phyloP scores from a whole-genome alignment of 2,329 filamentous ascomycete species.

The Cordyceps pruinosa region DNA sequence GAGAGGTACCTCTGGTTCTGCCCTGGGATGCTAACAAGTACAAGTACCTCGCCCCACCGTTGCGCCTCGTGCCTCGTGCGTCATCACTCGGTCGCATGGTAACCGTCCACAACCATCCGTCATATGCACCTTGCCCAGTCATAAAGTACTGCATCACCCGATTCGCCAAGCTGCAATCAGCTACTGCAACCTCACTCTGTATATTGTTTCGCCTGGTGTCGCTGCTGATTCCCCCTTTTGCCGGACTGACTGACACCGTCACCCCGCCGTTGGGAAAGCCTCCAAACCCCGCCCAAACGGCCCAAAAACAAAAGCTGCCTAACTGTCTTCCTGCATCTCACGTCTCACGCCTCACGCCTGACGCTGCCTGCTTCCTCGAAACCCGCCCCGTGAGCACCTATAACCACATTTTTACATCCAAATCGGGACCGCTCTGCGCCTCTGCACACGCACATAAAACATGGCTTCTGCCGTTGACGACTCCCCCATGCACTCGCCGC shows the following conservation, averaged over 20 bases:
- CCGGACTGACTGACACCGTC: not conserved
- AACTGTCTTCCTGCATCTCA: slow-evolving; percentile 3
- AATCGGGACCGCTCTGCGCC: not conserved
- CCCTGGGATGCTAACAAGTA: not conserved
- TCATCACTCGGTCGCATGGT: slow-evolving; percentile 7
- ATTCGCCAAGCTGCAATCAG: not conserved
- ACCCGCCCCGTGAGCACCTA: slow-evolving; percentile 6
- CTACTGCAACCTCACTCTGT: not conserved
- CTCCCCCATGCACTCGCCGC: slow-evolving; percentile 36
- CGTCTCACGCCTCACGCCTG: too few species aligned
- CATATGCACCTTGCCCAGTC: not conserved
- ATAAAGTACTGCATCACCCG: slow-evolving; percentile 5
- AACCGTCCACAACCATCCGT: not conserved
- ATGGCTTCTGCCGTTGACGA: slow-evolving; percentile 37
- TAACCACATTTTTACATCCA: not conserved
- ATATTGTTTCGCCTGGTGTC: not conserved
- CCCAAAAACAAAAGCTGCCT: slow-evolving; percentile 5
- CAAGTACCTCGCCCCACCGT: slow-evolving; percentile 2
- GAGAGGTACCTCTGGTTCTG: not conserved
- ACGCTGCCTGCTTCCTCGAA: not conserved
- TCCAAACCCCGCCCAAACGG: slow-evolving; percentile 7
- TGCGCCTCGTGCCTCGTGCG: slow-evolving; percentile 10
- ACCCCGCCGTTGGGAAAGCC: slow-evolving; percentile 5
- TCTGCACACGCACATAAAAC: slow-evolving; percentile 17
- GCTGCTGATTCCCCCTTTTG: not conserved